These are phyloP conservation scores for Paraurostyla sp. DNA, from an alignment of 73 alveolate species.

Conservation along the genomic window DNA sequence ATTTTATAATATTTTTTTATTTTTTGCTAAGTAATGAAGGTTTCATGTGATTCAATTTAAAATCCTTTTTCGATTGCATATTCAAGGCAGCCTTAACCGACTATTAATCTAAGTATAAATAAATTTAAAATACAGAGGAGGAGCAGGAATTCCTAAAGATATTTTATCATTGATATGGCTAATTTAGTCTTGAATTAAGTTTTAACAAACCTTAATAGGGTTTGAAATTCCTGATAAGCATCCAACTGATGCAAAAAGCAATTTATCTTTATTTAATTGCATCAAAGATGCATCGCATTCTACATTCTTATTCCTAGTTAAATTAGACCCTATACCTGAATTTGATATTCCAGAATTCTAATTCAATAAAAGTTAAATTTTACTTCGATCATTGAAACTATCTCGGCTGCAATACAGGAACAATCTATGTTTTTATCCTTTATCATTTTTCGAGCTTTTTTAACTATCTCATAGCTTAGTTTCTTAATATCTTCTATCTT, in stretches of 20 bases:
- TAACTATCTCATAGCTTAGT: not conserved
- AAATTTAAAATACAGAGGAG: no score
- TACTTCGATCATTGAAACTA: no score
- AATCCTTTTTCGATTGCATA: no score
- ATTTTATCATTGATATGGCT: not conserved
- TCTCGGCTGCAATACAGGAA: no score
- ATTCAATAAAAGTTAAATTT: not conserved
- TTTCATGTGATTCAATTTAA: no score
- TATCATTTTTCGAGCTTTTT: not conserved
- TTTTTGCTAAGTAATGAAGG: no score
- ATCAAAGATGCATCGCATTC: not conserved
- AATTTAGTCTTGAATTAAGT: not conserved
- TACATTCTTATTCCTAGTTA: not conserved
- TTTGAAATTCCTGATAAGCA: not conserved
- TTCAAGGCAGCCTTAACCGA: no score
- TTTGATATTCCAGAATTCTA: not conserved
- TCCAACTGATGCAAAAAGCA: not conserved
- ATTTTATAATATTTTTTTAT: not conserved
- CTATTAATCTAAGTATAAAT: no score
- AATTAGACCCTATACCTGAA: constrained; percentile 25
- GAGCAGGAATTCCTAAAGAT: no score
- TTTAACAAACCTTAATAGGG: not conserved
- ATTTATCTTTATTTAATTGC: not conserved
- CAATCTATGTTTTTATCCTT: not conserved
- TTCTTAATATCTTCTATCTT: not conserved